Percentiles rank a stretch among this genome's conserved stretches.
Evolutionary conservation across 2,329 filamentous ascomycete genomes (phyloP).

Genomic region (Aspergillus udagawae): DNA sequence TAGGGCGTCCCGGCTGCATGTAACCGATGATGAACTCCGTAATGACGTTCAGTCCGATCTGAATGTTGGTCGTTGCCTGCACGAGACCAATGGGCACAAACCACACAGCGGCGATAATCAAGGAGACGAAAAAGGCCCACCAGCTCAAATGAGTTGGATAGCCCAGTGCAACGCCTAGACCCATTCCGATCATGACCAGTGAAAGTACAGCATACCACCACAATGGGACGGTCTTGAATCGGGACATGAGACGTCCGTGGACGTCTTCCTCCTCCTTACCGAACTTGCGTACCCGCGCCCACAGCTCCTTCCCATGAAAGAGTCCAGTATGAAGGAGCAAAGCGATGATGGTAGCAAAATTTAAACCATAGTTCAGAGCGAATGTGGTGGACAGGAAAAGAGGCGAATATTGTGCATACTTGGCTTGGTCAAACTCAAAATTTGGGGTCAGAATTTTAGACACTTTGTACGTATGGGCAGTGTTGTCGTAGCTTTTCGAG

Average conservation of each 20-base stretch:
- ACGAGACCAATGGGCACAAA: conserved; percentile 60
- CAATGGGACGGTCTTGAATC: conserved; percentile 52
- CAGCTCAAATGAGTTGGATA: conserved; percentile 66
- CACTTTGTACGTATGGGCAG: conserved; percentile 61
- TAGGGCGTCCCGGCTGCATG: conserved; percentile 65
- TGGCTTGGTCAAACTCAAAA: conserved; percentile 59
- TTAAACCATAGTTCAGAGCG: conserved; percentile 65
- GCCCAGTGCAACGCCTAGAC: conserved; percentile 43
- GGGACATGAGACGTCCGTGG: conserved; percentile 54
- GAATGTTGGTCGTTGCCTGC: conserved; percentile 64
- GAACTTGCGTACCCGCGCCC: conserved; percentile 58
- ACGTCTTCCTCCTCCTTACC: conserved; percentile 53
- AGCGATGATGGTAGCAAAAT: conserved; percentile 67
- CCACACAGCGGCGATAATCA: conserved; percentile 61
- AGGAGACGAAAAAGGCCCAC: conserved; percentile 68
- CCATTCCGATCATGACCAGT: conserved; percentile 48
- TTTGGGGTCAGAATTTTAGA: conserved; percentile 58
- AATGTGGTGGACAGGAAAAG: conserved; percentile 64
- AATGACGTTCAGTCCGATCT: conserved; percentile 66
- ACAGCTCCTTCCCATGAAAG: conserved; percentile 64
- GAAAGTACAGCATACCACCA: conserved; percentile 56
- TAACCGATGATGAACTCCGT: conserved; percentile 72
- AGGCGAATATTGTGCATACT: conserved; percentile 65
- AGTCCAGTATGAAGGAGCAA: conserved; percentile 66
- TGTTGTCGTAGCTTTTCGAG: conserved; percentile 68